Percentiles rank a stretch among this genome's conserved stretches.
phyloP scores from a whole-genome alignment of 805 yeast species.

The Spathaspora arborariae region DNA sequence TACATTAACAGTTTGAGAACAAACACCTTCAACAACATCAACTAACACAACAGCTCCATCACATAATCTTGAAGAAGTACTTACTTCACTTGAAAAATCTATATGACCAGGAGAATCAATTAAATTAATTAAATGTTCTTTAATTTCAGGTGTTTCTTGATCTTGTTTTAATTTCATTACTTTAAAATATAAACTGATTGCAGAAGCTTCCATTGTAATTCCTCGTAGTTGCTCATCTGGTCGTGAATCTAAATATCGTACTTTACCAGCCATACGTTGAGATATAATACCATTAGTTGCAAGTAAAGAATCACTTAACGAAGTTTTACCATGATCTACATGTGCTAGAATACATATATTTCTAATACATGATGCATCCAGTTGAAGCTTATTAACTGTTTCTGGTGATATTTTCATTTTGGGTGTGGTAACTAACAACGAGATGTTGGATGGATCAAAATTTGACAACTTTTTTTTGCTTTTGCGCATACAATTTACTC shows the following conservation, averaged over 20 bases:
- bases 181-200: constrained; percentile 87
- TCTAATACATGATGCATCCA: constrained; percentile 65
- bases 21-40: constrained; percentile 97
- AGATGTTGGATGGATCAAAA: background rate
- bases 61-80: constrained; percentile 91
- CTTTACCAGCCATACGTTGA: constrained; percentile 91
- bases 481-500: background rate
- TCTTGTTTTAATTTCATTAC: constrained; percentile 45
- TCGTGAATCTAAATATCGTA: constrained; percentile 86
- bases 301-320: constrained; percentile 83
- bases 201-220: constrained; percentile 96
- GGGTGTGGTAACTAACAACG: background rate
- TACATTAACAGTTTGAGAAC: constrained; percentile 95
- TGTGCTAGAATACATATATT: constrained; percentile 96
- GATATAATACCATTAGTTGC: constrained; percentile 97
- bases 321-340: constrained; percentile 98
- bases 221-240: constrained; percentile 96
- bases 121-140: constrained; percentile 81
- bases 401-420: constrained; percentile 58
- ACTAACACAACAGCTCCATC: constrained; percentile 96
- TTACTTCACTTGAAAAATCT: constrained; percentile 93
- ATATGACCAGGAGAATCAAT: constrained; percentile 99
- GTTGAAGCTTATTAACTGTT: constrained; percentile 63
- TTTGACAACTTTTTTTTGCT: background rate
- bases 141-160: constrained; percentile 36